Base-by-base conservation (phyloP, 345 rosid species). In the Durio zibethinus region DNA sequence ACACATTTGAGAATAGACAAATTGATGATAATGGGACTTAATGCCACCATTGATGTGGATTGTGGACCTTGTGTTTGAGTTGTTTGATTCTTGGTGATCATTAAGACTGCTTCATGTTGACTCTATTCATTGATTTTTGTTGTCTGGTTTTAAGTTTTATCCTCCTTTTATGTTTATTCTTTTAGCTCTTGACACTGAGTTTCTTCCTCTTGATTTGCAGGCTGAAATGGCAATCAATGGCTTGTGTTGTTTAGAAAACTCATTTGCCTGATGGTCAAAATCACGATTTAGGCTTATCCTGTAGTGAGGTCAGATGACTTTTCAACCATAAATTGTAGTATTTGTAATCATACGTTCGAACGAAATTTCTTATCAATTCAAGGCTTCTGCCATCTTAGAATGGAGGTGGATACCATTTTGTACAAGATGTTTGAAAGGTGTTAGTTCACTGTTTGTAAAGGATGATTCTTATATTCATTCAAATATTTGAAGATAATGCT, bases 381-480 rank as follows among this genome's bases (percentile, higher is more conserved):
- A 75, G 79, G 69, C 59, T 78, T 76, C 77, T 69, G 27, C 60
- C 69, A 72, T 14, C 61, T 48, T 73, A 45, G 78, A 82, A 67
- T 69, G 74, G 60, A 15, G 75, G 66, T 23, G 47, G 43, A 52
- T 77, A 48, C 63, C 60, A 25, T 63, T 76, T 73, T 80, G 79
- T 74, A 75, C 40, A 47, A 68, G 80, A 72, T 82, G 29, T 33
- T 61, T 67, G 77, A 33, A 52, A 76, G 38, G 68, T 48, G 40
- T 67, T 25, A 12, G 73, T 80, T 82, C 52, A 59, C 57, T 42
- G 57, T 48, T 67, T 79, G 85, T 83, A 79, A 79, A 75, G 59
- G 71, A 50, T 21, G 63, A 62, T 48, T 42, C 64, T 72, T 48
- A 23, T 73, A 59, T 73, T 72, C 76, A 64, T 52, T 50, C 43